These are phyloP conservation scores for Fusarium armeniacum DNA, from an alignment of 2,329 filamentous ascomycete species.

Conservation along the genomic window DNA sequence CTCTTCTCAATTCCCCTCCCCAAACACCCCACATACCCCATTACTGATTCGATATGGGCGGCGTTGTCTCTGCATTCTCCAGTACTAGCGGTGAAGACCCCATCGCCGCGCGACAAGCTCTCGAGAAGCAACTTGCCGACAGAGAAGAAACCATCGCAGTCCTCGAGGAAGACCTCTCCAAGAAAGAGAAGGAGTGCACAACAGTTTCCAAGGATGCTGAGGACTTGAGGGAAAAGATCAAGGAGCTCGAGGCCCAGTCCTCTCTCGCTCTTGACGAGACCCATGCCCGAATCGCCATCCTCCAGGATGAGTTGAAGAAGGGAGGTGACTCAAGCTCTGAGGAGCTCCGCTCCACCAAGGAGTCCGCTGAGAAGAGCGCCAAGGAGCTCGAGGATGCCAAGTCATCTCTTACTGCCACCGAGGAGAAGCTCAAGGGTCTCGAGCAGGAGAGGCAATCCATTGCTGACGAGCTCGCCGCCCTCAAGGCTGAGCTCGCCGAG, in stretches of 20 bases:
- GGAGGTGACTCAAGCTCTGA: conserved; percentile 44
- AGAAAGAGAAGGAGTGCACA: conserved; percentile 57
- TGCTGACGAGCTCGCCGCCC: conserved; percentile 52
- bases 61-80: conserved; percentile 58
- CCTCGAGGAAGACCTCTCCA: conserved; percentile 53
- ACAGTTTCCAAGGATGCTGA: conserved; percentile 55
- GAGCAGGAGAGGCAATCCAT: conserved; percentile 51
- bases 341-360: conserved; percentile 49
- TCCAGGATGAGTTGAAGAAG: conserved; percentile 55
- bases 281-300: conserved; percentile 53
- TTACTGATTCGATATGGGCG: conserved; percentile 55
- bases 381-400: conserved; percentile 48
- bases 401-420: conserved; percentile 41
- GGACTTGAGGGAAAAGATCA: conserved; percentile 57
- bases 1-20: conserved; percentile 18
- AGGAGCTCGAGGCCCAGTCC: conserved; percentile 53
- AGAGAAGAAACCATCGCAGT: conserved; percentile 55
- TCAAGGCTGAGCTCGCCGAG: conserved; percentile 54
- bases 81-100: conserved; percentile 52
- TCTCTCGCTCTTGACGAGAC: conserved; percentile 52
- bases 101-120: conserved; percentile 52
- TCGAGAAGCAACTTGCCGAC: conserved; percentile 58
- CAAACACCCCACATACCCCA: conserved; percentile 35
- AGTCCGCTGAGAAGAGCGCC: conserved; percentile 38
- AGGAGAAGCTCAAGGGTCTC: conserved; percentile 48